A percentile compares a stretch with the other conserved stretches of the same genome.
These are phyloP conservation scores for Neospora caninum DNA, from an alignment of 169 alveolate genomes.

Conservation along the genomic window DNA sequence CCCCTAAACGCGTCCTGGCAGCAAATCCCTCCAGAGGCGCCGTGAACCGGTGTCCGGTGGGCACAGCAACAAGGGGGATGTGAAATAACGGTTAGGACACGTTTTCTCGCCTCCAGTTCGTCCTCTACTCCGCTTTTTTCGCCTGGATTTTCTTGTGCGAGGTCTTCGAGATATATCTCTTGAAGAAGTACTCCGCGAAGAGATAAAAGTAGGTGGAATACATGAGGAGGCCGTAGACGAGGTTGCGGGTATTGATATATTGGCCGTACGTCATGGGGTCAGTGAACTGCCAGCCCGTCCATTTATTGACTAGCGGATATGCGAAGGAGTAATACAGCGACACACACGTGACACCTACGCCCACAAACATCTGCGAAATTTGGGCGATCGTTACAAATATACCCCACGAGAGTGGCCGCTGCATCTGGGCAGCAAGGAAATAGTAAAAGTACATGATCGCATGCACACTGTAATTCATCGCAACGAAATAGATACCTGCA, in stretches of 20 bases:
- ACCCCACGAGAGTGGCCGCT: slow-evolving; percentile 81
- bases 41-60: not conserved
- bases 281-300: not conserved
- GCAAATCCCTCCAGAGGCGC: not conserved
- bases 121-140: not conserved
- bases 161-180: slow-evolving; percentile 26
- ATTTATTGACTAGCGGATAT: not conserved
- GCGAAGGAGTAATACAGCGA: slow-evolving; percentile 46
- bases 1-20: too few relatives aligned
- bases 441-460: slow-evolving; percentile 86
- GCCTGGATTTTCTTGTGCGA: not conserved
- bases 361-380: slow-evolving; percentile 82
- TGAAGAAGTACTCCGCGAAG: slow-evolving; percentile 61
- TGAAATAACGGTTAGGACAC: not conserved
- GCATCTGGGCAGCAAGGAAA: slow-evolving; percentile 75
- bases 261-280: not conserved
- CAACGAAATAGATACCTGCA: slow-evolving; percentile 81
- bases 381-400: slow-evolving; percentile 78
- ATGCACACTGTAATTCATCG: slow-evolving; percentile 86
- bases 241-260: slow-evolving; percentile 8
- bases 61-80: not conserved
- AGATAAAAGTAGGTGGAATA: slow-evolving; percentile 69
- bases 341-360: slow-evolving; percentile 59
- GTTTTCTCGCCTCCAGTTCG: not conserved
- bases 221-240: slow-evolving; percentile 52